Conservation (phyloP, 352 stramenopile genomes). For the Globisporangium cystogenes region DNA sequence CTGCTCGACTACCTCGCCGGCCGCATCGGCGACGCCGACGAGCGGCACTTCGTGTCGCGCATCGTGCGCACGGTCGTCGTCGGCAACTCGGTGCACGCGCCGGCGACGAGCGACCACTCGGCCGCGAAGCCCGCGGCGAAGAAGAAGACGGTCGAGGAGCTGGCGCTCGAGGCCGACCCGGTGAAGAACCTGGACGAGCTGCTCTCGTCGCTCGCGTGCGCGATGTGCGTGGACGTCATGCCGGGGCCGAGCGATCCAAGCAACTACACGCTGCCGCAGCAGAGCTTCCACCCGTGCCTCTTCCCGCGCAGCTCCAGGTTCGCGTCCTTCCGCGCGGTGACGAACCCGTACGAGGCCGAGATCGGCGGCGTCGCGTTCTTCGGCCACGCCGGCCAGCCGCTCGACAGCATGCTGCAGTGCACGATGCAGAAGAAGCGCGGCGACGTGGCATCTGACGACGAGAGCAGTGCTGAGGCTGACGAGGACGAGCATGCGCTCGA, state of each 20-base stretch:
- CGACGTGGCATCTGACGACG: constrained; percentile 15
- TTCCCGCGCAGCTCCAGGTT: constrained; percentile 85
- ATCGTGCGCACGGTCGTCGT: constrained; percentile 77
- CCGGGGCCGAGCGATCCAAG: constrained; percentile 86
- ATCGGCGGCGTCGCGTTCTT: constrained; percentile 66
- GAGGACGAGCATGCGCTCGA: constrained; percentile 33
- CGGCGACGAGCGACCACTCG: constrained; percentile 6
- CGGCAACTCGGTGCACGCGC: constrained; percentile 42
- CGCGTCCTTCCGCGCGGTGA: constrained; percentile 74
- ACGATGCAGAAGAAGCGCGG: constrained; percentile 18
- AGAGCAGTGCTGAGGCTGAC: constrained; percentile 16
- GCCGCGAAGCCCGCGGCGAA: constrained; percentile 22
- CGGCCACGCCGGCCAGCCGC: constrained; percentile 84
- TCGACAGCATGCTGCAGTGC: constrained; percentile 81
- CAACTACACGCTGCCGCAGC: constrained; percentile 89
- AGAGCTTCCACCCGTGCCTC: constrained; percentile 92
- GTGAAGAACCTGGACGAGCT: constrained; percentile 70
- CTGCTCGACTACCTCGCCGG: constrained; percentile 78
- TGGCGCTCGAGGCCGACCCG: constrained; percentile 38
- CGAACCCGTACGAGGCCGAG: constrained; percentile 91
- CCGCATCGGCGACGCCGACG: constrained; percentile 40
- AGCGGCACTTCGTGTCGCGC: constrained; percentile 52
- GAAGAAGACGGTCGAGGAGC: constrained; percentile 40
- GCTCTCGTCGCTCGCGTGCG: constrained; percentile 59
- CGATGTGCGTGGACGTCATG: constrained; percentile 91